Conservation (phyloP, 2,329 filamentous ascomycete species). For the Pseudophaeomoniella oleicola region DNA sequence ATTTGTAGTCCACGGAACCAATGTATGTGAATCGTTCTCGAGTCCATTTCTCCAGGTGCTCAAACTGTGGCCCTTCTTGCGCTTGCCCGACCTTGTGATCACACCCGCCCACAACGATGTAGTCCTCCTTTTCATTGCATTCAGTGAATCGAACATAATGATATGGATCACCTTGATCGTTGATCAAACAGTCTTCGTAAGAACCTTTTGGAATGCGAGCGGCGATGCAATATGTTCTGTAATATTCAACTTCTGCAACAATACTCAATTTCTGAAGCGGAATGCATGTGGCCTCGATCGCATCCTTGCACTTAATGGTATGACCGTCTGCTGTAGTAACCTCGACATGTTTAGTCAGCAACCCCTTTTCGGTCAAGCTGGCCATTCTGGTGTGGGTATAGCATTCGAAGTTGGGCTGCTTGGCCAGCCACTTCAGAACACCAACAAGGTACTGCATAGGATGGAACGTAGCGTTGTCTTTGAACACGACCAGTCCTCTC, state of each 20-base stretch:
- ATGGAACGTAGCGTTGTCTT: no score
- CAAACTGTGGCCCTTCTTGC: no score
- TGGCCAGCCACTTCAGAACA: no score
- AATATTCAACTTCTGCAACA: constrained; percentile 37
- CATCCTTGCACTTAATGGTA: constrained; percentile 32
- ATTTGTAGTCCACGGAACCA: constrained; percentile 43
- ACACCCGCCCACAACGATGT: constrained; percentile 40
- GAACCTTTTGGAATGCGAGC: constrained; percentile 36
- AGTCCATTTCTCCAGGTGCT: no score
- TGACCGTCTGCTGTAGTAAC: no score
- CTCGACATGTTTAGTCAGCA: no score
- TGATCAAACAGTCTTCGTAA: constrained; percentile 40
- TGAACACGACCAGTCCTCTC: no score
- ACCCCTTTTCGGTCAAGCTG: no score
- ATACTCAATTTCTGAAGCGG: constrained; percentile 41
- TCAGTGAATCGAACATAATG: constrained; percentile 40
- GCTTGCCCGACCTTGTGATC: constrained; percentile 45
- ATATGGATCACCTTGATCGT: constrained; percentile 40
- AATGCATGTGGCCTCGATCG: constrained; percentile 40
- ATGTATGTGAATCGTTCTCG: no score
- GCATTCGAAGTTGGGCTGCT: no score
- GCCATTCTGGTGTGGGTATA: no score
- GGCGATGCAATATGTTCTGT: constrained; percentile 43
- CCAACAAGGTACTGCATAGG: no score
- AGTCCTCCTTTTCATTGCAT: constrained; percentile 39